phyloP scores from a whole-genome alignment of 306 rosid genomes.

The Pyrus pyrifolia region DNA sequence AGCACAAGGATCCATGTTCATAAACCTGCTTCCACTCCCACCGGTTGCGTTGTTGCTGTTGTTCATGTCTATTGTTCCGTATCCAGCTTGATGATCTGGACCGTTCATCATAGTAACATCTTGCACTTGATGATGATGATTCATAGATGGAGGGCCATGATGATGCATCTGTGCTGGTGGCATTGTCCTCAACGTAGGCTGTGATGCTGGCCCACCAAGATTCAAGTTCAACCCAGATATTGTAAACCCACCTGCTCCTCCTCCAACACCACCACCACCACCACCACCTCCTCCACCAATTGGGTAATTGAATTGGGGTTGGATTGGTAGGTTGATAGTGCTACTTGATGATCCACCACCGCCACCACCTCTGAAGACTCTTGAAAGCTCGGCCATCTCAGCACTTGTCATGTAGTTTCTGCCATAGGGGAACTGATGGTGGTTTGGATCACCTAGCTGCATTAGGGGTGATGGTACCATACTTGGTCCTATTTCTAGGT shows the following conservation, averaged over 20 bases:
- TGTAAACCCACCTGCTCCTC: slow-evolving; percentile 47
- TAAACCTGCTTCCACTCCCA: slow-evolving; percentile 32
- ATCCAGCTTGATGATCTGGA: slow-evolving; percentile 30
- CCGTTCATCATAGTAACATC: slow-evolving; percentile 30
- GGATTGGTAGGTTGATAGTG: slow-evolving; percentile 35
- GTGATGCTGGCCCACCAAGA: slow-evolving; percentile 42
- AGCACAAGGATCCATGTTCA: slow-evolving; percentile 69
- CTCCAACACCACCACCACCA: slow-evolving; percentile 28
- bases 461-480: slow-evolving; percentile 44
- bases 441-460: slow-evolving; percentile 54
- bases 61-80: slow-evolving; percentile 42
- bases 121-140: slow-evolving; percentile 19
- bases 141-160: slow-evolving; percentile 1
- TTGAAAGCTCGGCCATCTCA: slow-evolving; percentile 55
- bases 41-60: slow-evolving; percentile 16
- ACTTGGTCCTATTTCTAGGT: slow-evolving; percentile 44
- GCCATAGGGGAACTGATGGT: slow-evolving; percentile 47
- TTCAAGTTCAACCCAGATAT: slow-evolving; percentile 66
- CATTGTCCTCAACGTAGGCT: slow-evolving; percentile 31
- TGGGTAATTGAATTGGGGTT: slow-evolving; percentile 37
- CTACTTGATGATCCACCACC: slow-evolving; percentile 22
- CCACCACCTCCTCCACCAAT: slow-evolving; percentile 28
- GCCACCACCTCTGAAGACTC: slow-evolving; percentile 33
- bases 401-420: slow-evolving; percentile 40
- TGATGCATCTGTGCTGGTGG: slow-evolving; percentile 8